These are phyloP conservation scores for Cardamine chenopodiifolia DNA, from an alignment of 345 rosid species.

Conservation along the genomic window DNA sequence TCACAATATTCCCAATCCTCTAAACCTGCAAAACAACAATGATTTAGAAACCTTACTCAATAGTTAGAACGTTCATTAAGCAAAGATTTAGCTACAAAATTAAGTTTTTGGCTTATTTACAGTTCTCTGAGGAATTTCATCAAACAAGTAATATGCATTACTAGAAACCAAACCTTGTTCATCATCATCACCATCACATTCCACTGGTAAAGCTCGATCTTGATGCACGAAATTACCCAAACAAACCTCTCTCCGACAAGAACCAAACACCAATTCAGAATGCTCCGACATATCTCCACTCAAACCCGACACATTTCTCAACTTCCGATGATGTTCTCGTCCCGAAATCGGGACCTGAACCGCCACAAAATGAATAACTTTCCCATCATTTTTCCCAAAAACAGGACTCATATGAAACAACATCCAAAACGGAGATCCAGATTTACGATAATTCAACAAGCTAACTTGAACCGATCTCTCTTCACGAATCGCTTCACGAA, in stretches of 20 bases:
- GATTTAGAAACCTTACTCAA: neutral
- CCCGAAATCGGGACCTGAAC: constrained; percentile 76
- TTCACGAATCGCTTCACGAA: constrained; percentile 81
- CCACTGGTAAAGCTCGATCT: constrained; percentile 48
- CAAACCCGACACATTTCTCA: constrained; percentile 45
- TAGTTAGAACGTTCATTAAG: neutral
- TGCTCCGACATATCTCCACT: constrained; percentile 47
- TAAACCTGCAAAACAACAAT: constrained; percentile 45
- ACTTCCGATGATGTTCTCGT: constrained; percentile 20
- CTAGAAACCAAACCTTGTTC: constrained; percentile 32
- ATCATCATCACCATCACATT: constrained; percentile 34
- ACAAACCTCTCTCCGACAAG: constrained; percentile 81
- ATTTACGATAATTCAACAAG: constrained; percentile 80
- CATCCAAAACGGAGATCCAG: constrained; percentile 93
- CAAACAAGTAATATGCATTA: constrained; percentile 3
- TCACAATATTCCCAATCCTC: constrained; percentile 71
- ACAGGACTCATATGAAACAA: constrained; percentile 78
- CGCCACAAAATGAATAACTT: constrained; percentile 72
- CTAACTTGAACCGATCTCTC: constrained; percentile 63
- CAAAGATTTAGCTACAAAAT: neutral
- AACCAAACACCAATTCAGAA: constrained; percentile 58
- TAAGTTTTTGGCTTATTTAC: neutral
- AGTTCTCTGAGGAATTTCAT: constrained; percentile 22
- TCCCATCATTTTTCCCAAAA: constrained; percentile 61
- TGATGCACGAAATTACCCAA: constrained; percentile 53